These are phyloP conservation scores for Juglanconis oblonga DNA, from an alignment of 2,329 filamentous ascomycete species.

Conservation along the genomic window DNA sequence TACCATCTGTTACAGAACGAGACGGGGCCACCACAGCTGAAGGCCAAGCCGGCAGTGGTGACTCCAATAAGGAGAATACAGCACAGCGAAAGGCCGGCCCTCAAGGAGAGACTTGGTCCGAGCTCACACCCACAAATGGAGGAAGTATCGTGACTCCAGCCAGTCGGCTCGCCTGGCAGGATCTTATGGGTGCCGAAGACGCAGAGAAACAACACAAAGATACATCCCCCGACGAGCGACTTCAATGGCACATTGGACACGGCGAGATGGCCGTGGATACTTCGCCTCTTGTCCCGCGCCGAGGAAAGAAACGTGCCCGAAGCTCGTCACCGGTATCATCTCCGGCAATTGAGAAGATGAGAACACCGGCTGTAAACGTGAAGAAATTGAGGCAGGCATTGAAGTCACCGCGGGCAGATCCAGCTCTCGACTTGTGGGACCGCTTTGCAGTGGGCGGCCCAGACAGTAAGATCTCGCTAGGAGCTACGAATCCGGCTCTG, in stretches of 20 bases:
- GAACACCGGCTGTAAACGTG: conserved; percentile 51
- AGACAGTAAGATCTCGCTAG: conserved; percentile 38
- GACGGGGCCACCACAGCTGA: background rate
- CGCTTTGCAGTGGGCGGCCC: conserved; percentile 60
- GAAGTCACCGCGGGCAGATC: conserved; percentile 67
- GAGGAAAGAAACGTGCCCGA: conserved; percentile 63
- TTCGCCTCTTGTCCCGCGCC: conserved; percentile 48
- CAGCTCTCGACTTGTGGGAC: conserved; percentile 74
- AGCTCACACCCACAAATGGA: background rate
- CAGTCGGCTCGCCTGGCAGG: conserved; percentile 54
- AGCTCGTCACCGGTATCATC: conserved; percentile 74
- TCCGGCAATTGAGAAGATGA: conserved; percentile 48
- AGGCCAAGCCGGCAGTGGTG: conserved; percentile 3
- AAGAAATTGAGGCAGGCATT: conserved; percentile 56
- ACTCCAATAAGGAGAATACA: conserved; percentile 22
- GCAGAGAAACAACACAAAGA: conserved; percentile 42
- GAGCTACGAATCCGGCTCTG: conserved; percentile 54
- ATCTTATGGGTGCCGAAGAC: conserved; percentile 49
- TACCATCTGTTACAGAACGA: background rate
- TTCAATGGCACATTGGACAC: conserved; percentile 58
- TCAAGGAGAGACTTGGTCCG: background rate
- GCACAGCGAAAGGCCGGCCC: conserved; percentile 15
- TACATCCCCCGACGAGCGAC: conserved; percentile 57
- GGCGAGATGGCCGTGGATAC: conserved; percentile 38
- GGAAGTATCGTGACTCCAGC: conserved; percentile 40